Evolutionary conservation across 225 moss, liverwort and hornwort species (phyloP).

Genomic region (Pseudisothecium myosuroides): DNA sequence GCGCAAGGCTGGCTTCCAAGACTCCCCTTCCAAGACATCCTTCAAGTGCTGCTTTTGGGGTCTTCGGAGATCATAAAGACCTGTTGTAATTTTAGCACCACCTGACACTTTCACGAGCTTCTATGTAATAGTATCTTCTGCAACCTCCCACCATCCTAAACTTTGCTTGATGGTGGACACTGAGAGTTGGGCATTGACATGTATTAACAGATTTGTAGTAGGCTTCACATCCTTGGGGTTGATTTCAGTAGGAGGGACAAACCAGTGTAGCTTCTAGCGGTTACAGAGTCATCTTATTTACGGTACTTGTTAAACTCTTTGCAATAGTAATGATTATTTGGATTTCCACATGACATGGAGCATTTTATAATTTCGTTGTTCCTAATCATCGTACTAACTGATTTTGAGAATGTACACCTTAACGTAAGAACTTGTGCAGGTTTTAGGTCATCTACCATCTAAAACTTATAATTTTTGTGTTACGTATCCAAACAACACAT

Average conservation of each 20-base stretch:
- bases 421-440: neutral
- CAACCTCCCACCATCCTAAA: neutral
- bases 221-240: neutral
- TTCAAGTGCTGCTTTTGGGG: neutral
- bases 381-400: neutral
- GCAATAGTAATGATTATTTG: neutral
- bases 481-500: neutral
- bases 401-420: neutral
- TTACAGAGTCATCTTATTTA: neutral
- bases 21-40: neutral
- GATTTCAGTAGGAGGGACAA: neutral
- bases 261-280: neutral
- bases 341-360: neutral
- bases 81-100: neutral
- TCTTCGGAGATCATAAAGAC: neutral
- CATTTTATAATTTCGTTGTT: neutral
- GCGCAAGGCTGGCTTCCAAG: neutral
- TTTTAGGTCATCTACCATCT: neutral
- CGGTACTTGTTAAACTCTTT: neutral
- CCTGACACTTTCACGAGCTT: neutral
- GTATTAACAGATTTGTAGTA: neutral
- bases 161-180: neutral
- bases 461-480: neutral
- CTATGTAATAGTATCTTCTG: neutral
- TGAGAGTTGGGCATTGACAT: neutral